Percentiles rank a stretch among this genome's conserved stretches.
Evolutionary conservation across 2,329 filamentous ascomycete species (phyloP).

Genomic region (Zalaria sp.): DNA sequence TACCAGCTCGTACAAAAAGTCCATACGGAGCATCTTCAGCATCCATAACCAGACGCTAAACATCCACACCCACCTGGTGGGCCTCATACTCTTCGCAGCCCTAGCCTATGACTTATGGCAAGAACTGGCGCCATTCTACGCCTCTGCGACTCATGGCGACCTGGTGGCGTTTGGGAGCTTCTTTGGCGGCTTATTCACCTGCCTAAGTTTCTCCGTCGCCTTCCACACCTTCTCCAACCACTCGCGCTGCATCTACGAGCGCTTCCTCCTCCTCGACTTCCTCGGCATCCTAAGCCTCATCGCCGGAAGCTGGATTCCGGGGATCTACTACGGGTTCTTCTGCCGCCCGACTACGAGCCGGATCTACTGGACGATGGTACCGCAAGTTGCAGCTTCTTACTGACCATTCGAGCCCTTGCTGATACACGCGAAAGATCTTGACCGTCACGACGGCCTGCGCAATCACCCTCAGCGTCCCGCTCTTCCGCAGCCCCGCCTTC

Average conservation of each 20-base stretch:
- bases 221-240: slow-evolving; percentile 76
- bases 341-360: slow-evolving; percentile 20
- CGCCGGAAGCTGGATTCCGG: slow-evolving; percentile 72
- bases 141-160: slow-evolving; percentile 20
- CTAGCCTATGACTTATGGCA: slow-evolving; percentile 12
- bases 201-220: slow-evolving; percentile 36
- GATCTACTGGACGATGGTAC: slow-evolving; percentile 23
- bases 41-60: slow-evolving; percentile 5
- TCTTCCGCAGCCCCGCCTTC: slow-evolving; percentile 24
- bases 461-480: slow-evolving; percentile 21
- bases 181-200: slow-evolving; percentile 22
- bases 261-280: slow-evolving; percentile 84
- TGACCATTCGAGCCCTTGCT: no score
- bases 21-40: neutral
- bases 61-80: slow-evolving; percentile 10
- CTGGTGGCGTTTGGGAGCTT: slow-evolving; percentile 23
- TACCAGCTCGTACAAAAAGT: neutral
- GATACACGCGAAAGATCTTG: slow-evolving; percentile 6
- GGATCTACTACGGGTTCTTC: slow-evolving; percentile 45
- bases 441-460: slow-evolving; percentile 24
- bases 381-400: no score
- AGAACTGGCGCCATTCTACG: slow-evolving; percentile 15
- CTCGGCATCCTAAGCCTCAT: slow-evolving; percentile 79
- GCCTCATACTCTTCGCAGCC: slow-evolving; percentile 14
- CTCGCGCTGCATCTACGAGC: slow-evolving; percentile 54